Evolutionary conservation across 371 early-diverging fungal species (phyloP).

Genomic region (Mortierella sp.): DNA sequence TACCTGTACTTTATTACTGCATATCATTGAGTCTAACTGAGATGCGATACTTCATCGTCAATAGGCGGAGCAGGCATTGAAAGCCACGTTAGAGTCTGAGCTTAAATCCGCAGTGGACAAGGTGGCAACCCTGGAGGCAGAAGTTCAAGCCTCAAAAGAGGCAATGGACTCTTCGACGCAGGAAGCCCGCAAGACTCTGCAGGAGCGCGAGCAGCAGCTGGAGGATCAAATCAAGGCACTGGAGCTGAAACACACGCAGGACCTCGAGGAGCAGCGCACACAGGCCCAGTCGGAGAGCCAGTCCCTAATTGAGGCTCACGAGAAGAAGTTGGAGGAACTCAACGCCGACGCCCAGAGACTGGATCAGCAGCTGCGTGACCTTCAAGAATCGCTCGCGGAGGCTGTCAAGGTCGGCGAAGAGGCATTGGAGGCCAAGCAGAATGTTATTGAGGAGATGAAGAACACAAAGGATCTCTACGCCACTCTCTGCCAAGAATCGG

Average conservation of each 20-base stretch:
- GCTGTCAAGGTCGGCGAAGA: slow-evolving; percentile 19
- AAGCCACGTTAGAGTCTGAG: slow-evolving; percentile 4
- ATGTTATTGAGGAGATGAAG: slow-evolving; percentile 18
- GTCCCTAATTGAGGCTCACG: slow-evolving; percentile 29
- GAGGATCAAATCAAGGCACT: slow-evolving; percentile 16
- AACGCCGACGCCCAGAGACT: slow-evolving; percentile 25
- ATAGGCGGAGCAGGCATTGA: slow-evolving; percentile 21
- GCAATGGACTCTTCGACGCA: slow-evolving; percentile 21
- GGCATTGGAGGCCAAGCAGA: slow-evolving; percentile 16
- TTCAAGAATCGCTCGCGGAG: slow-evolving; percentile 10
- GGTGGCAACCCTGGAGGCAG: not conserved
- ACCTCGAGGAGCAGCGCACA: slow-evolving; percentile 20
- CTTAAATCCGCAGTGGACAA: slow-evolving; percentile 16
- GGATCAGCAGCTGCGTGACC: slow-evolving; percentile 16
- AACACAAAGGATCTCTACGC: slow-evolving; percentile 13
- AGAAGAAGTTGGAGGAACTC: slow-evolving; percentile 20
- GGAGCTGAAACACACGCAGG: slow-evolving; percentile 11
- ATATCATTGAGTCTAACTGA: not conserved
- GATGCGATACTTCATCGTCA: not conserved
- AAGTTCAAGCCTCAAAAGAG: slow-evolving; percentile 18
- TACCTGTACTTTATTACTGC: not conserved
- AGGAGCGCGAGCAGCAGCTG: slow-evolving; percentile 22
- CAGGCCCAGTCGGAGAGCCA: slow-evolving; percentile 6
- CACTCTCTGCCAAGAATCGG: slow-evolving; percentile 7
- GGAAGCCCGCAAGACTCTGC: slow-evolving; percentile 12